These are phyloP conservation scores for Penicillium paradoxum DNA, from an alignment of 495 filamentous ascomycete genomes.

Conservation along the genomic window DNA sequence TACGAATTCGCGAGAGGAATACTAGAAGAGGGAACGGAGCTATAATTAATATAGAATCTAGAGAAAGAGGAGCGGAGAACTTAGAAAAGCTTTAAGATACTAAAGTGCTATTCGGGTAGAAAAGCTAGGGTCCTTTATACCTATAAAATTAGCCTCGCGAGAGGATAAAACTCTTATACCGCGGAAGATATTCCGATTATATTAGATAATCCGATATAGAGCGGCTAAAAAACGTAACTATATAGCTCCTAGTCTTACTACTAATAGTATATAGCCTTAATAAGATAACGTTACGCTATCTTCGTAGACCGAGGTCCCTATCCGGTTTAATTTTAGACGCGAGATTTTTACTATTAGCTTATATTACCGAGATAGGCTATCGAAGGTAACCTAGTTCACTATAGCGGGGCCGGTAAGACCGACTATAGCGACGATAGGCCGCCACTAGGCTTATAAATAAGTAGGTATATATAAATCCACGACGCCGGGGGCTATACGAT, in stretches of 20 bases:
- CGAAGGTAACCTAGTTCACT: neutral
- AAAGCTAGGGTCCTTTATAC: conserved; percentile 1
- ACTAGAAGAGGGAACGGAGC: neutral
- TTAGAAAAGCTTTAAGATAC: neutral
- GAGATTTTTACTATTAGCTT: conserved; percentile 1
- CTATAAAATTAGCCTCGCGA: neutral
- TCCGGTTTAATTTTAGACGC: neutral
- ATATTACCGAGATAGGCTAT: neutral
- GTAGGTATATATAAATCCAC: neutral
- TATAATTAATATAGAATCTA: neutral
- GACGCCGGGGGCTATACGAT: neutral
- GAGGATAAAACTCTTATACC: neutral
- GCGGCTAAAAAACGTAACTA: neutral
- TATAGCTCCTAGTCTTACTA: neutral
- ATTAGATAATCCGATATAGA: neutral
- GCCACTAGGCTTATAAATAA: neutral
- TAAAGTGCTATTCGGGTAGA: neutral
- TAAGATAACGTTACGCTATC: neutral
- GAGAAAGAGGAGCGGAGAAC: neutral
- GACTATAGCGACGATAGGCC: neutral
- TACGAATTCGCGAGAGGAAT: neutral
- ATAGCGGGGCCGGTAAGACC: neutral
- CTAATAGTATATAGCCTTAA: conserved; percentile 3
- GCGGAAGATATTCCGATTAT: neutral
- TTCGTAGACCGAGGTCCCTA: neutral